Evolutionary conservation across 2,329 filamentous ascomycete species (phyloP).

Genomic region (Amesomyces nigricolor): DNA sequence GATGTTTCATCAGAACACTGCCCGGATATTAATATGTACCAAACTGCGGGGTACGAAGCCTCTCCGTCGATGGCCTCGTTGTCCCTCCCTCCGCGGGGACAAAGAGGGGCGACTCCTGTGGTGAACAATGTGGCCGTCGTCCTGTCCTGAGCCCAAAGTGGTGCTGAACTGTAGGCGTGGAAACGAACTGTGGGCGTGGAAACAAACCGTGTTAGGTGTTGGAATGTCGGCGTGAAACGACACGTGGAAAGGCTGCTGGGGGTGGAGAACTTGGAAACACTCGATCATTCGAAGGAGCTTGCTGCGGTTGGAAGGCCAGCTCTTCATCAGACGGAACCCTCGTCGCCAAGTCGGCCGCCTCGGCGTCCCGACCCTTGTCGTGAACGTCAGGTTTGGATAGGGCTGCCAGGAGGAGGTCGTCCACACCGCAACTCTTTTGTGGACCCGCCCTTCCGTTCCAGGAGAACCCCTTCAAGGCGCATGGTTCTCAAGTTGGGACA

Average conservation of each 20-base stretch:
- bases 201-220: too few species aligned
- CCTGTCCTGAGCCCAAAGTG: too few species aligned
- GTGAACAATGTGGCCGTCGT: too few species aligned
- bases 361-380: neutral
- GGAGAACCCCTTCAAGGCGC: conserved; percentile 7
- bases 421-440: conserved; percentile 11
- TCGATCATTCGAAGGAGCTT: too few species aligned
- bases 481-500: conserved; percentile 10
- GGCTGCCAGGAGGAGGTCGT: conserved; percentile 1
- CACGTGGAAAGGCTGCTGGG: too few species aligned
- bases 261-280: too few species aligned
- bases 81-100: too few species aligned
- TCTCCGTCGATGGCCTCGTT: neutral
- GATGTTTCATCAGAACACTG: conserved; percentile 10
- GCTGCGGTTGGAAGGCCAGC: neutral
- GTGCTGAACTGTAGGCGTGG: too few species aligned
- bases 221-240: too few species aligned
- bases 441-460: conserved; percentile 5
- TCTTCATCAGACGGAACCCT: neutral
- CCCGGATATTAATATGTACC: neutral
- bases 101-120: too few species aligned
- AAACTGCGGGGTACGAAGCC: neutral
- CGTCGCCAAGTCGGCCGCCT: too few species aligned
- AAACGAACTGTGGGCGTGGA: too few species aligned
- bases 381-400: neutral